Conservation (phyloP, 768 basidiomycete genomes). For the Chalciporus piperatus region DNA sequence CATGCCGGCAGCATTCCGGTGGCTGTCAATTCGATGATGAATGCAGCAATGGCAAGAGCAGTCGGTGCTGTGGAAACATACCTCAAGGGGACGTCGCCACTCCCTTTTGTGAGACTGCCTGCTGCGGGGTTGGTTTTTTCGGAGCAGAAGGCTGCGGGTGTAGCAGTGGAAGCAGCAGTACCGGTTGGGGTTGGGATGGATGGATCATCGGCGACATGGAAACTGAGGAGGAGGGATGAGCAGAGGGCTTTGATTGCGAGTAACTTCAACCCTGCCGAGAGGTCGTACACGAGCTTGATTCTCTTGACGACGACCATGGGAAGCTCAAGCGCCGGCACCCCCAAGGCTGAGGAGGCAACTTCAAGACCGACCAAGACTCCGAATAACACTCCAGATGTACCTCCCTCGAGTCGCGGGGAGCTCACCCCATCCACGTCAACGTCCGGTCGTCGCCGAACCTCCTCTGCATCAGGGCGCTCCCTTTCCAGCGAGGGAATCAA, state of each 20-base stretch:
- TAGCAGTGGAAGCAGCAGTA: constrained; percentile 34
- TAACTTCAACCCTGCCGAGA: constrained; percentile 48
- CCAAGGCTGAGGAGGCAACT: constrained; percentile 34
- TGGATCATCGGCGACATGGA: constrained; percentile 47
- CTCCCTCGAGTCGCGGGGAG: constrained; percentile 8
- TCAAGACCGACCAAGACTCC: constrained; percentile 41
- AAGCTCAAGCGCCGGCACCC: constrained; percentile 5
- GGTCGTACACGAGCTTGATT: constrained; percentile 50
- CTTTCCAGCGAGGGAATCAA: constrained; percentile 34
- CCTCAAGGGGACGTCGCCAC: constrained; percentile 60
- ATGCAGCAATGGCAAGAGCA: constrained; percentile 67
- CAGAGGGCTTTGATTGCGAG: constrained; percentile 54
- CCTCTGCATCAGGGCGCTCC: constrained; percentile 30
- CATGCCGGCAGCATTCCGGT: constrained; percentile 83
- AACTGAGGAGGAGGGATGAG: constrained; percentile 57
- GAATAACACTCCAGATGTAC: constrained; percentile 17
- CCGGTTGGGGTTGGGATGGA: constrained; percentile 27
- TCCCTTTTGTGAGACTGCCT: constrained; percentile 71
- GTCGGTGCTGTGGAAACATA: constrained; percentile 74
- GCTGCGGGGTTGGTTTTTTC: constrained; percentile 56
- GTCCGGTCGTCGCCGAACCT: constrained; percentile 13
- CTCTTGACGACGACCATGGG: constrained; percentile 38
- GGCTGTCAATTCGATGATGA: constrained; percentile 83
- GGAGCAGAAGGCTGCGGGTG: constrained; percentile 38
- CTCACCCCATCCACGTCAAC: constrained; percentile 25